Conservation (phyloP, 192 early-diverging fungal genomes). For the Piromyces finnis region DNA sequence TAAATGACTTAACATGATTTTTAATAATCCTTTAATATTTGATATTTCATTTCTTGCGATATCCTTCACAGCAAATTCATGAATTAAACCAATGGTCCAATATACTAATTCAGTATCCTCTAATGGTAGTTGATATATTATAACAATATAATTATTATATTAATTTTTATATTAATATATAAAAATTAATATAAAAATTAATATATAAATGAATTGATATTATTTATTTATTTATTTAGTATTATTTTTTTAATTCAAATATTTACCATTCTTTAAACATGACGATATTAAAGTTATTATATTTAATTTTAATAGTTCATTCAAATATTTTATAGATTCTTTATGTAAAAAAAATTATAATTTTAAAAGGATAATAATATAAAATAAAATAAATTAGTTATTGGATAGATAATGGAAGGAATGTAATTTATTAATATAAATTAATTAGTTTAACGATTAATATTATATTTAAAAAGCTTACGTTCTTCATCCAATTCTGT, state of each 20-base stretch:
- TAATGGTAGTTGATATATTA: not conserved
- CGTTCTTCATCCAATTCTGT: not conserved
- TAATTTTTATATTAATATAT: too few relatives aligned
- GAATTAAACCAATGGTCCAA: conserved; percentile 60
- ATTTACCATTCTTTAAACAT: conserved; percentile 43
- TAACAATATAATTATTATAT: too few relatives aligned
- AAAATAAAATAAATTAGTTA: too few relatives aligned
- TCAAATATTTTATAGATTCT: conserved; percentile 23
- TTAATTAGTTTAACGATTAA: too few relatives aligned
- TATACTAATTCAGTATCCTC: conserved; percentile 62
- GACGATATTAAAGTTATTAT: conserved; percentile 45
- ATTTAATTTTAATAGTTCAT: conserved; percentile 34
- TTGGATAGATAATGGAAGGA: too few relatives aligned
- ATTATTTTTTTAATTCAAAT: not conserved
- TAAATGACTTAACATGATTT: conserved; percentile 32
- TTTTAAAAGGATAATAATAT: too few relatives aligned
- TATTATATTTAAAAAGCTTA: too few relatives aligned
- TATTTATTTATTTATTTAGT: too few relatives aligned
- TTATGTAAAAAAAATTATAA: too few relatives aligned
- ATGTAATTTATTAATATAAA: too few relatives aligned
- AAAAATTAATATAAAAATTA: too few relatives aligned
- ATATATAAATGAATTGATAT: too few relatives aligned
- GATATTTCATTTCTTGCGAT: conserved; percentile 37
- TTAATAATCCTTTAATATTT: conserved; percentile 33
- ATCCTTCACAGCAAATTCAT: conserved; percentile 35